Conservation (phyloP, 306 rosid genomes). For the Echinosophora koreensis region DNA sequence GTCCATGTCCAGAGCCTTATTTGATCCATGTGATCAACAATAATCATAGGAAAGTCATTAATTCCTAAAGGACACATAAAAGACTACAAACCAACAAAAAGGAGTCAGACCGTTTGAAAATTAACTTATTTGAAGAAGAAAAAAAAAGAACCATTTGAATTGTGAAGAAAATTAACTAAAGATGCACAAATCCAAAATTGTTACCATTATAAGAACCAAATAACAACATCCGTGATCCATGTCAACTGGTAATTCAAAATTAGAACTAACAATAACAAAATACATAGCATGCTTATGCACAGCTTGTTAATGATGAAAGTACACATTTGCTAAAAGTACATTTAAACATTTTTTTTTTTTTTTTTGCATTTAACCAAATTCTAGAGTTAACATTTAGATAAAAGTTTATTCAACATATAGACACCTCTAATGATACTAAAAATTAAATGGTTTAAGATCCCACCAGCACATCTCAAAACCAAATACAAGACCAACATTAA, state of each 20-base stretch:
- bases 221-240: no score
- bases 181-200: no score
- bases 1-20: no score
- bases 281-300: no score
- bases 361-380: not conserved
- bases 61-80: slow-evolving; percentile 99
- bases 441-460: not conserved
- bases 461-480: slow-evolving; percentile 6
- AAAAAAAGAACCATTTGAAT: no score
- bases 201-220: no score
- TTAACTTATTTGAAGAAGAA: no score
- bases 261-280: not conserved
- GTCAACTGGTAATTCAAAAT: not conserved
- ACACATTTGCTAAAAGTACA: not conserved
- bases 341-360: no score
- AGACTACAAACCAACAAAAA: slow-evolving; percentile 64
- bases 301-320: not conserved
- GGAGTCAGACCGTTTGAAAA: slow-evolving; percentile 21
- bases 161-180: no score
- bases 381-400: not conserved
- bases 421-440: not conserved
- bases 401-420: not conserved
- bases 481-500: not conserved
- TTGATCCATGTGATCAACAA: no score
- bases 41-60: slow-evolving; percentile 89